Conservation (phyloP, 495 filamentous ascomycete species). For the Apiosordaria backusii region DNA sequence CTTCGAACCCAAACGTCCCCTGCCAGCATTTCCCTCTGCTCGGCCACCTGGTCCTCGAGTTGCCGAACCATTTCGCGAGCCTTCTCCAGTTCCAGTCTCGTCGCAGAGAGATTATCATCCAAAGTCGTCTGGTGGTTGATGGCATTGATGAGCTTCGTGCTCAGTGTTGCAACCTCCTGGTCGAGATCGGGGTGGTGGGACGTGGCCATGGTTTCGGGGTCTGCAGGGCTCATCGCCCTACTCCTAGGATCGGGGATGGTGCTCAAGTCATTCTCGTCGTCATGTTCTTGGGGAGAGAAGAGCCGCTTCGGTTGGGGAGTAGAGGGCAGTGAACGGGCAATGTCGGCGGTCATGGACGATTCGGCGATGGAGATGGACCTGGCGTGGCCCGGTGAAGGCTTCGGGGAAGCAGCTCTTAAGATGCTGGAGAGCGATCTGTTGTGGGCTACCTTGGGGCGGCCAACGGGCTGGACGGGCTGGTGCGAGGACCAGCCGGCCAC, state of each 20-base stretch:
- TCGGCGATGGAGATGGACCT: slow-evolving; percentile 23
- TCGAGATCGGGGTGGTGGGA: slow-evolving; percentile 70
- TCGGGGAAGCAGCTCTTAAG: slow-evolving; percentile 32
- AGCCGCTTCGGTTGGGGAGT: slow-evolving; percentile 34
- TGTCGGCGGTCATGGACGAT: slow-evolving; percentile 20
- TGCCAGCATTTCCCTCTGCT: slow-evolving; percentile 56
- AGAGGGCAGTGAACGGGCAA: slow-evolving; percentile 16
- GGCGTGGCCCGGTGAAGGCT: slow-evolving; percentile 18
- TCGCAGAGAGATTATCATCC: slow-evolving; percentile 80
- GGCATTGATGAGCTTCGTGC: slow-evolving; percentile 91
- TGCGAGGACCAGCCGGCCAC: slow-evolving; percentile 52
- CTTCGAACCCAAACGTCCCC: slow-evolving; percentile 68
- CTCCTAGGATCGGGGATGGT: slow-evolving; percentile 49
- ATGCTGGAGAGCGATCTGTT: slow-evolving; percentile 49
- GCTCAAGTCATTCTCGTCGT: slow-evolving; percentile 46
- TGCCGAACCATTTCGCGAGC: slow-evolving; percentile 63
- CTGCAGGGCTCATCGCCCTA: slow-evolving; percentile 37
- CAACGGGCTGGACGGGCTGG: slow-evolving; percentile 26
- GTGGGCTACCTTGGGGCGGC: slow-evolving; percentile 43
- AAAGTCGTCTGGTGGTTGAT: slow-evolving; percentile 95
- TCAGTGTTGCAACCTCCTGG: slow-evolving; percentile 84
- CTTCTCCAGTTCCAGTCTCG: slow-evolving; percentile 78
- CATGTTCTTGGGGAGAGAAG: slow-evolving; percentile 30
- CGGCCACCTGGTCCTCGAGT: slow-evolving; percentile 55
- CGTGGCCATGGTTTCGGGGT: slow-evolving; percentile 21